Evolutionary conservation across 768 basidiomycete species (phyloP), one percentile per base, ranked within the genome.

Genomic region (Termitomyces heimii): DNA sequence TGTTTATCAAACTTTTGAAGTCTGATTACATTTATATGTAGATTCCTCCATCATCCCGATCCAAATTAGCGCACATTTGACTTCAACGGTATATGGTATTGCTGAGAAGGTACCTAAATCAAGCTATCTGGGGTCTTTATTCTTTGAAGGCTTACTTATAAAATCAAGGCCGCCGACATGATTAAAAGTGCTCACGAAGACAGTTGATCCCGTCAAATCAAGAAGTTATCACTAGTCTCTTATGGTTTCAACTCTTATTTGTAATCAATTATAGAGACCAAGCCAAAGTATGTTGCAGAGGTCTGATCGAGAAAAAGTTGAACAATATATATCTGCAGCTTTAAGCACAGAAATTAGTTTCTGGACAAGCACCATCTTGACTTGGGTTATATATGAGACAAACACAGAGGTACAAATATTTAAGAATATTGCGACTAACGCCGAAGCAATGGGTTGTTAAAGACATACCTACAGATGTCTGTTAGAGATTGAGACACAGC

Each of bases 1-100:
- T 42, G 1, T 3, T 5, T 48, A 32, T 24, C 18, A 5, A 40
- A n/a, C 8, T 24, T 3, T 10, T 22, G 20, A 18, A 37, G n/a
- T 5, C 31, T 53, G 16, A 55, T 37, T 2, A 10, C 24, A 22
- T 13, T 28, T 9, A 8, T 35, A 39, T 35, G 20, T 24, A 62
- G 61, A 62, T 22, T 62, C 61, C 2, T 62, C 61, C 16, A 57
- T 46, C 22, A 45, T 62, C 24, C 61, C 61, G 37, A 43, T 62
- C 7, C 61, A 62, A 53, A 32, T 62, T 18, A 62, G 61, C 13
- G 58, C 61, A 5, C 61, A 59, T 20, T 14, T 59, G 5, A 57
- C 32, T 40, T 54, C 55, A 8, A 59, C 61, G 0, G 55, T 62
- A 6, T 59, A 62, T 32, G 61, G 58, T 18, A 57, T 62, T 32